Conservation (phyloP, 164 flowering plant species). For the Tetrastigma voinierianum region DNA sequence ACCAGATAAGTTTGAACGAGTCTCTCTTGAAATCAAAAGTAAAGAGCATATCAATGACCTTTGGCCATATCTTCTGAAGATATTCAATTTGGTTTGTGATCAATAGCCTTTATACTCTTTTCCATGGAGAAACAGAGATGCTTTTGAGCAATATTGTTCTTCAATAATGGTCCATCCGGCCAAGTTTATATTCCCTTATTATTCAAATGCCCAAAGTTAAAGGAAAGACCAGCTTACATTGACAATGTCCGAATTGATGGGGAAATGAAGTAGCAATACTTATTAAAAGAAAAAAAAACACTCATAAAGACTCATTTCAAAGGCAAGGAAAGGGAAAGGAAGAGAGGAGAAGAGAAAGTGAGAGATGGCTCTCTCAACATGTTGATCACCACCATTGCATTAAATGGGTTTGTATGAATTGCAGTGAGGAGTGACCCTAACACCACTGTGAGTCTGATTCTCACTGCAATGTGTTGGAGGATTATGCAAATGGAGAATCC, state of each 20-base stretch:
- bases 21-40: too few relatives aligned
- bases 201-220: too few relatives aligned
- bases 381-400: slow-evolving; percentile 5
- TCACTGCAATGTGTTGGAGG: slow-evolving; percentile 49
- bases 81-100: too few relatives aligned
- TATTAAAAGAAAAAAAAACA: too few relatives aligned
- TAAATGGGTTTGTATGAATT: slow-evolving; percentile 13
- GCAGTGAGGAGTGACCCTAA: slow-evolving; percentile 30
- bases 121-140: too few relatives aligned
- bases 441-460: slow-evolving; percentile 30
- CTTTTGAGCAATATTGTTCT: too few relatives aligned
- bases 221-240: background rate
- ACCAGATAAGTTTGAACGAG: too few relatives aligned
- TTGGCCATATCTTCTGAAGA: too few relatives aligned
- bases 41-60: too few relatives aligned
- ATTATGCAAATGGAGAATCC: slow-evolving; percentile 51
- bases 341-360: background rate
- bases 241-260: background rate
- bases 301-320: background rate
- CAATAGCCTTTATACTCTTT: too few relatives aligned
- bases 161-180: too few relatives aligned
- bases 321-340: background rate
- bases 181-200: too few relatives aligned
- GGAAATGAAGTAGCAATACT: background rate
- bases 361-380: slow-evolving; percentile 17